Evolutionary conservation across 2,329 filamentous ascomycete genomes (phyloP).

Genomic region (Acrocalymma vagum): DNA sequence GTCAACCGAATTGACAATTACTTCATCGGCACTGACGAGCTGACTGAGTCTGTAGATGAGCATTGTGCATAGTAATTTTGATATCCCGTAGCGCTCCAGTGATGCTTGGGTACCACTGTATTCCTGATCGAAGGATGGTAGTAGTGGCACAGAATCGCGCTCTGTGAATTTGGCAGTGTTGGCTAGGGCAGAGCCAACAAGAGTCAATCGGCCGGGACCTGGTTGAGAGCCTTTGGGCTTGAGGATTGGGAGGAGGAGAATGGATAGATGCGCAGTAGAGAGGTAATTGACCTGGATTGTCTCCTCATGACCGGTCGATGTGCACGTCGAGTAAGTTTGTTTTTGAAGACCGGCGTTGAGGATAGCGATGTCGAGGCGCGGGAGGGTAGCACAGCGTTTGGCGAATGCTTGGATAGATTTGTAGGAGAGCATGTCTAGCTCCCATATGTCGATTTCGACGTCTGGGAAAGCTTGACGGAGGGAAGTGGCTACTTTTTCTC

Average conservation of each 20-base stretch:
- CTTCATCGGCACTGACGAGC: slow-evolving; percentile 23
- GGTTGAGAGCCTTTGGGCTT: slow-evolving; percentile 10
- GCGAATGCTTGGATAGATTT: slow-evolving; percentile 31
- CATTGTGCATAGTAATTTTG: slow-evolving; percentile 28
- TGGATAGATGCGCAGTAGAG: slow-evolving; percentile 60
- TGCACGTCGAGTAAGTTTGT: slow-evolving; percentile 17
- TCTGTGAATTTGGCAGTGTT: slow-evolving; percentile 13
- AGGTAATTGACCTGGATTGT: slow-evolving; percentile 65
- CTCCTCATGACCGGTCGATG: slow-evolving; percentile 39
- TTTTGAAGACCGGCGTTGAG: slow-evolving; percentile 45
- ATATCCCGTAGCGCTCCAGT: slow-evolving; percentile 21
- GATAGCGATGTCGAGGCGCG: slow-evolving; percentile 33
- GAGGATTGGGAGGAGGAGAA: slow-evolving; percentile 54
- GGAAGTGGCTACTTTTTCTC: slow-evolving; percentile 31
- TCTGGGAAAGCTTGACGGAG: slow-evolving; percentile 17
- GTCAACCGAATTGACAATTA: slow-evolving; percentile 57
- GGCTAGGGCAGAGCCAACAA: slow-evolving; percentile 12
- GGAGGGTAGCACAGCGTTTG: slow-evolving; percentile 13
- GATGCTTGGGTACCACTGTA: slow-evolving; percentile 8
- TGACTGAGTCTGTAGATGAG: slow-evolving; percentile 23
- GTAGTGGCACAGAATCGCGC: slow-evolving; percentile 12
- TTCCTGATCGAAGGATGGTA: slow-evolving; percentile 24
- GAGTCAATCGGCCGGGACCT: slow-evolving; percentile 16
- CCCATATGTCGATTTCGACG: slow-evolving; percentile 33
- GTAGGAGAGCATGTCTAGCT: slow-evolving; percentile 34